Percentiles rank a stretch among this genome's conserved stretches.
These are phyloP conservation scores for Medicago ruthenica DNA, from an alignment of 306 rosid species.

Conservation along the genomic window DNA sequence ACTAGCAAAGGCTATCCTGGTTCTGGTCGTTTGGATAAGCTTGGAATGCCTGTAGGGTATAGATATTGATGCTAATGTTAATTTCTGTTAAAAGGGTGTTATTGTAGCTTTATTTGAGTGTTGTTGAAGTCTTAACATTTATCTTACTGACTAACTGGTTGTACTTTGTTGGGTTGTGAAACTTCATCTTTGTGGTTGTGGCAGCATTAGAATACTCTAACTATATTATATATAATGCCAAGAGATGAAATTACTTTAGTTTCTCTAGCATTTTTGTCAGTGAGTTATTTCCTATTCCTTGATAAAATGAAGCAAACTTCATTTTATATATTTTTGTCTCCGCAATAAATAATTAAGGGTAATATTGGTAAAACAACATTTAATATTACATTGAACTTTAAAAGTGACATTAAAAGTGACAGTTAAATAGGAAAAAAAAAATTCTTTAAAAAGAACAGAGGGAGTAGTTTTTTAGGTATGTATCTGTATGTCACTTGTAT, in stretches of 20 bases:
- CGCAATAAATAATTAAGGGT: no score
- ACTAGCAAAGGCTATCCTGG: constrained; percentile 82
- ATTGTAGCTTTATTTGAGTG: neutral
- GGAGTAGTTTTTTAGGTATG: neutral
- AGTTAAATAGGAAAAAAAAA: no score
- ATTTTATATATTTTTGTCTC: no score
- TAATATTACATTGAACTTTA: no score
- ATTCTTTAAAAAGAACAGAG: no score
- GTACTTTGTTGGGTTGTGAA: neutral
- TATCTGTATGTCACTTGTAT: neutral
- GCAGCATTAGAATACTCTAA: neutral
- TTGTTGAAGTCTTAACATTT: neutral
- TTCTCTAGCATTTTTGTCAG: neutral
- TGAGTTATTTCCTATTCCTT: neutral
- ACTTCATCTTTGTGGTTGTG: constrained; percentile 4
- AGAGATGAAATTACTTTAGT: neutral
- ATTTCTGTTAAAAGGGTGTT: constrained; percentile 16
- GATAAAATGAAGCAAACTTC: no score
- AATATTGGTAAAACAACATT: no score
- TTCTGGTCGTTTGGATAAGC: constrained; percentile 91
- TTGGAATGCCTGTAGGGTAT: constrained; percentile 90
- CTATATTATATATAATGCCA: neutral
- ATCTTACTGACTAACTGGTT: neutral
- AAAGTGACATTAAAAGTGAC: no score
- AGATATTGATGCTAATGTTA: constrained; percentile 50